Percentiles rank a stretch among this genome's conserved stretches.
Evolutionary conservation across 2,329 filamentous ascomycete genomes (phyloP).

Genomic region (Alternaria brassicicola): DNA sequence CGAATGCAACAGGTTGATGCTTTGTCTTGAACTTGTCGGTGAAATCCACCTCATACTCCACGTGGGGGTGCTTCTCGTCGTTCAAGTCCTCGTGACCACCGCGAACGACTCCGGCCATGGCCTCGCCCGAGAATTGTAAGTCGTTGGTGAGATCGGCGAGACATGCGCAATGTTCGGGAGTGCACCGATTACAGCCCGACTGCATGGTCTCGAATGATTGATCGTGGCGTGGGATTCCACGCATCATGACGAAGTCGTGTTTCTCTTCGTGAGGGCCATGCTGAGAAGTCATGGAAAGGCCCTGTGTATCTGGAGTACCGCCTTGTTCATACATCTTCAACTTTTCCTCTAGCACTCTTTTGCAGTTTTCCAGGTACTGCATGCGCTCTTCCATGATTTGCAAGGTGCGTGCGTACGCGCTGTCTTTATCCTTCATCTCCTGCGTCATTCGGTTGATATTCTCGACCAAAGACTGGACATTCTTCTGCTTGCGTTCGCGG

Average conservation of each 20-base stretch:
- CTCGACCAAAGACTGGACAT: constrained; percentile 70
- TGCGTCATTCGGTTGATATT: constrained; percentile 44
- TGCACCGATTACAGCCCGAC: constrained; percentile 37
- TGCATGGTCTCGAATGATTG: constrained; percentile 14
- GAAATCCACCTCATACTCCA: constrained; percentile 42
- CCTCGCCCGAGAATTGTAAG: constrained; percentile 19
- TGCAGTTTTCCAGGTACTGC: background rate
- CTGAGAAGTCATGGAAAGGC: background rate
- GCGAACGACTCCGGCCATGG: constrained; percentile 24
- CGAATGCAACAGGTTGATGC: constrained; percentile 27
- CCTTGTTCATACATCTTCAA: background rate
- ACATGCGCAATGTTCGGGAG: constrained; percentile 42
- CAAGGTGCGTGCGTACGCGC: background rate
- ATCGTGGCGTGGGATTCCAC: background rate
- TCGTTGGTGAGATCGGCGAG: constrained; percentile 38
- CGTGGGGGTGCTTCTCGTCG: constrained; percentile 3
- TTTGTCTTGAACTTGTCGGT: constrained; percentile 30
- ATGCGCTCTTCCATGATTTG: background rate
- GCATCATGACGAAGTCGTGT: background rate
- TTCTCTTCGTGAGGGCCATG: background rate
- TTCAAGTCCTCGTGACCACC: constrained; percentile 7
- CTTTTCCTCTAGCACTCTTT: background rate
- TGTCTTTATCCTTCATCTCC: constrained; percentile 15
- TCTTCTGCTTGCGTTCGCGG: constrained; percentile 74
- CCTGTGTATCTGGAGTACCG: background rate